Percentiles rank a stretch among this genome's conserved stretches.
Conservation (phyloP, 2,329 filamentous ascomycete genomes). For the Fusarium albidum region DNA sequence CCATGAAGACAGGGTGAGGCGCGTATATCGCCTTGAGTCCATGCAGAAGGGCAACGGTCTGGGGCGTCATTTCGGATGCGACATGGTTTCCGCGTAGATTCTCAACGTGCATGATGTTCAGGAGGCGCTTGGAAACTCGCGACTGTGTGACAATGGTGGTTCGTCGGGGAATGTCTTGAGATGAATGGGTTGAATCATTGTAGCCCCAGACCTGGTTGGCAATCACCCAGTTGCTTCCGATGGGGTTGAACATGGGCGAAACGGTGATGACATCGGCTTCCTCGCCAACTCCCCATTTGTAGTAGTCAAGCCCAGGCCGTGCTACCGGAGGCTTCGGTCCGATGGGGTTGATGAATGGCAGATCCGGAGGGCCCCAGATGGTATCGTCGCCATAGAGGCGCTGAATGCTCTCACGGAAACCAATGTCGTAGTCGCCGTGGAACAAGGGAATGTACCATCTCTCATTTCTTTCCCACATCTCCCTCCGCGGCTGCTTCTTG, state of each 20-base stretch:
- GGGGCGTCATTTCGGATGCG: constrained; percentile 82
- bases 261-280: constrained; percentile 78
- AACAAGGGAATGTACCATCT: constrained; percentile 76
- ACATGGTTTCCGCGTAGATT: constrained; percentile 78
- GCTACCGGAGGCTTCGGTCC: constrained; percentile 69
- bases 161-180: constrained; percentile 70
- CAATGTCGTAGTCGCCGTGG: constrained; percentile 72
- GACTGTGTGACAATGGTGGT: constrained; percentile 82
- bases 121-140: constrained; percentile 73
- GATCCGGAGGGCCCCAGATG: constrained; percentile 71
- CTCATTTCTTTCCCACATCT: constrained; percentile 77
- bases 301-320: constrained; percentile 69
- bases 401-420: constrained; percentile 73
- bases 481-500: constrained; percentile 73
- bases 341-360: constrained; percentile 67
- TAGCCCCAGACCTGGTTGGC: constrained; percentile 74
- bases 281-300: constrained; percentile 79
- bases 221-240: constrained; percentile 77
- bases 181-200: constrained; percentile 56
- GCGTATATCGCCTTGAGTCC: constrained; percentile 81
- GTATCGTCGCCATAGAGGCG: constrained; percentile 57
- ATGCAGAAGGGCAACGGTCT: constrained; percentile 77
- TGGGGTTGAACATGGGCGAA: constrained; percentile 80
- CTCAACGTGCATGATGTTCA: constrained; percentile 81
- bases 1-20: constrained; percentile 82